phyloP scores from a whole-genome alignment of 305 asterid species.

The Fraxinus albicans region DNA sequence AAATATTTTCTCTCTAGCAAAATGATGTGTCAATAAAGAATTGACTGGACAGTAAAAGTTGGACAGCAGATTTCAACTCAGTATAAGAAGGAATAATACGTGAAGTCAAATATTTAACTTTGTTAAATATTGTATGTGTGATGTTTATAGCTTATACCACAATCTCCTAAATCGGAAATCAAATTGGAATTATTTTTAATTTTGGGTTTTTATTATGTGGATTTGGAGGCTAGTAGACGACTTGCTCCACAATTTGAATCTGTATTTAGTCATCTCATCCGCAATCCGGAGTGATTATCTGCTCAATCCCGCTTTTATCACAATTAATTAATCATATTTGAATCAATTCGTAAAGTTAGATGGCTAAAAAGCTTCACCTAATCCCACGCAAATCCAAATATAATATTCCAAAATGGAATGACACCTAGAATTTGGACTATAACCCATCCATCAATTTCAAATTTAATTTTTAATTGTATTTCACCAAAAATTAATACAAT shows the following conservation, averaged over 20 bases:
- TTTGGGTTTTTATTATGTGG: background rate
- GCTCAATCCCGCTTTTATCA: background rate
- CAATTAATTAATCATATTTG: background rate
- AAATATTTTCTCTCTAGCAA: too few species aligned
- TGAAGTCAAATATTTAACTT: background rate
- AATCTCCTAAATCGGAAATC: background rate
- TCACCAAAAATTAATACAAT: too few species aligned
- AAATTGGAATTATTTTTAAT: background rate
- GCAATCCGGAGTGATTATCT: background rate
- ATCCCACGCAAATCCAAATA: background rate
- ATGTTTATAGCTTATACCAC: too few species aligned
- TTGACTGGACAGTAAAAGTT: too few species aligned
- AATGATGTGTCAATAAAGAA: too few species aligned
- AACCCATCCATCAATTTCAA: background rate
- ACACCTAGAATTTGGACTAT: background rate
- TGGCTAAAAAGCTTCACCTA: background rate
- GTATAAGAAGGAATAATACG: background rate
- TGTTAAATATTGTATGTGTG: too few species aligned
- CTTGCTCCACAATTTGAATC: slow-evolving; percentile 1
- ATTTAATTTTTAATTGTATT: background rate
- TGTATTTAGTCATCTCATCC: background rate
- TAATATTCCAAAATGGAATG: background rate
- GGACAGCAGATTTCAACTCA: too few species aligned
- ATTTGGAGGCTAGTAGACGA: background rate
- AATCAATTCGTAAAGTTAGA: background rate